These are phyloP conservation scores for Globisporangium acanthophoron DNA, from an alignment of 352 stramenopile genomes.

Conservation along the genomic window DNA sequence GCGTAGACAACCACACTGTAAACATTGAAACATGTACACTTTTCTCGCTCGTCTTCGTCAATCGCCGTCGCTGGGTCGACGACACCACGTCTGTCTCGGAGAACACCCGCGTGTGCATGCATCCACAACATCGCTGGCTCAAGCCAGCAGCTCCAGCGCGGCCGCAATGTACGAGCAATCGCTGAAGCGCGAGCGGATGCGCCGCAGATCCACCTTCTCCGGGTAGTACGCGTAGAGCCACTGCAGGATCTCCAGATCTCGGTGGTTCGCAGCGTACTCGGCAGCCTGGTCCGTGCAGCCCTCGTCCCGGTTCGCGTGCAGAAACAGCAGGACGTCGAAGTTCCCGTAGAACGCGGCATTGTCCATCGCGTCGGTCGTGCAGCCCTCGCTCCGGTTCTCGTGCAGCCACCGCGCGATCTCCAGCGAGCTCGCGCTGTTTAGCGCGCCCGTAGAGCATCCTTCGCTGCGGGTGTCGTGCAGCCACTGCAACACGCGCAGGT, in stretches of 20 bases:
- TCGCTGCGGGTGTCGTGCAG: constrained; percentile 15
- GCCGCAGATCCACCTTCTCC: constrained; percentile 10
- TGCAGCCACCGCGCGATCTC: constrained; percentile 18
- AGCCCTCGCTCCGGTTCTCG: constrained; percentile 13
- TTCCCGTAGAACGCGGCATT: constrained; percentile 23
- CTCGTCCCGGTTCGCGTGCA: constrained; percentile 14
- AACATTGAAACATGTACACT: not conserved
- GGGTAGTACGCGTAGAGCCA: constrained; percentile 15
- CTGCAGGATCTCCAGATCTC: constrained; percentile 15
- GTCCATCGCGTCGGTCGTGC: constrained; percentile 23
- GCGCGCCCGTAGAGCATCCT: constrained; percentile 14
- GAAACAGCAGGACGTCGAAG: constrained; percentile 21
- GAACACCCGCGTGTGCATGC: not conserved
- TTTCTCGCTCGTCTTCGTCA: too few relatives aligned
- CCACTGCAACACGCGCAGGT: constrained; percentile 17
- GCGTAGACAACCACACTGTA: not conserved
- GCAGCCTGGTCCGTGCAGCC: constrained; percentile 18
- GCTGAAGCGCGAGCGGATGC: constrained; percentile 8
- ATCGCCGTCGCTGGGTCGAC: too few relatives aligned
- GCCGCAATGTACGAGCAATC: constrained; percentile 3
- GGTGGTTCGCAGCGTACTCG: constrained; percentile 16
- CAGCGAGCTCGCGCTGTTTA: constrained; percentile 15
- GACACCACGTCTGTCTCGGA: not conserved
- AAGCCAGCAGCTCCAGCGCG: not conserved
- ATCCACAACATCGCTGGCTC: not conserved